These are phyloP conservation scores for Ramaria sp. DNA, from an alignment of 768 basidiomycete genomes.

Conservation along the genomic window DNA sequence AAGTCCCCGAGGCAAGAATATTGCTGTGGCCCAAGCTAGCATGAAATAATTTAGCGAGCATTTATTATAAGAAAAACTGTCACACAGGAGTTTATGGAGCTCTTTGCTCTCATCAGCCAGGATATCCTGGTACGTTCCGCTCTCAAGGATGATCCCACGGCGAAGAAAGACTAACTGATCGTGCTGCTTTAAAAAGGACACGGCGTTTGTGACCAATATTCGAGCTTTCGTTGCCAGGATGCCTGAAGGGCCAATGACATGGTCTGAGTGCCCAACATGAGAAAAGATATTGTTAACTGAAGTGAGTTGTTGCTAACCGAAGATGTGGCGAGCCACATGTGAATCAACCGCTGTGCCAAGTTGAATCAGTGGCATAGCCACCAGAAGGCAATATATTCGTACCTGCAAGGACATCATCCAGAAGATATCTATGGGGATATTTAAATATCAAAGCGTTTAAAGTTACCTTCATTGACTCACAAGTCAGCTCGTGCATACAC, in stretches of 20 bases:
- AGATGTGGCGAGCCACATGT: constrained; percentile 82
- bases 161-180: constrained; percentile 69
- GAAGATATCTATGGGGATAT: constrained; percentile 39
- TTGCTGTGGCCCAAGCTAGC: constrained; percentile 1
- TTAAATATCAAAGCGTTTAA: not conserved
- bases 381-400: constrained; percentile 14
- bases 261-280: constrained; percentile 35
- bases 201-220: constrained; percentile 77
- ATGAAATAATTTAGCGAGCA: not conserved
- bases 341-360: constrained; percentile 49
- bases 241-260: constrained; percentile 80
- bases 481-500: constrained; percentile 89
- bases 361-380: constrained; percentile 29
- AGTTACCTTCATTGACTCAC: constrained; percentile 26
- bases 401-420: constrained; percentile 79
- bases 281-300: not conserved
- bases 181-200: constrained; percentile 72
- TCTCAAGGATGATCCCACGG: constrained; percentile 73
- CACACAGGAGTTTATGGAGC: constrained; percentile 67
- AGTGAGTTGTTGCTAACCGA: constrained; percentile 34
- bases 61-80: not conserved
- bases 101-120: constrained; percentile 53
- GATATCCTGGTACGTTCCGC: constrained; percentile 51
- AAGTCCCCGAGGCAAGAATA: constrained; percentile 13
- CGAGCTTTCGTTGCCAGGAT: constrained; percentile 75